Evolutionary conservation across 2,329 filamentous ascomycete species (phyloP), one percentile per base, ranked within the genome.

Genomic region (Apiospora arundinis): DNA sequence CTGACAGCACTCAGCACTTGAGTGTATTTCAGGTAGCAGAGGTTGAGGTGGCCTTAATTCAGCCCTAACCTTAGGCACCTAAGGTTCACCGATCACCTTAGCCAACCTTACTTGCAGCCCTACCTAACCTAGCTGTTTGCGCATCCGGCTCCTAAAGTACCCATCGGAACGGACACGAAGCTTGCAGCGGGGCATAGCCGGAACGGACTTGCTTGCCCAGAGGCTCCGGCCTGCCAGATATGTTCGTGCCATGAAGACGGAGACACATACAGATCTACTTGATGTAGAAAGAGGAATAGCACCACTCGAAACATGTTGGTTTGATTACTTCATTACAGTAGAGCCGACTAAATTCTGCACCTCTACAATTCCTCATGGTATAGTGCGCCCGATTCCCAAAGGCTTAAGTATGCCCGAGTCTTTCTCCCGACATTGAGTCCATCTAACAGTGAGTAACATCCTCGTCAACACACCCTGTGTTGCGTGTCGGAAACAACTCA

Each of bases 251-350:
- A 14, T 1, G 48, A 49, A 23, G 48, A n/a, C 48, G 12, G 28
- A 28, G 25, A n/a, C 4, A 48, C 2, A 7, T n/a, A 6, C 18
- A 42, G 9, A 42, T 42, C 4, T 48, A 2, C 46, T 23, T n/a
- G 12, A 9, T 48, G 45, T 23, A 48, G 46, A 28, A 32, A 32
- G 12, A 25, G 25, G 16, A 6, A 32, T 8, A 16, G 8, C 49
- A 28, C 25, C 49, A 28, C 25, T 28, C 49, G 14, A 32, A 11
- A 56, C 12, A 8, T 28, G 25, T 56, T 14, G 49, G 49, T 56
- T 56, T 56, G 8, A 37, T 37, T 60, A 60, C 14, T 60, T 37
- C 18, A 60, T 60, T 60, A 60, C 52, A 60, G 21, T 60, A 60
- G 52, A 37, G 52, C 25, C 21, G 52, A 16, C 16, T 25, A 49